phyloP scores from a whole-genome alignment of 1,139 yeast genomes.

The Geotrichum phurueaensis region DNA sequence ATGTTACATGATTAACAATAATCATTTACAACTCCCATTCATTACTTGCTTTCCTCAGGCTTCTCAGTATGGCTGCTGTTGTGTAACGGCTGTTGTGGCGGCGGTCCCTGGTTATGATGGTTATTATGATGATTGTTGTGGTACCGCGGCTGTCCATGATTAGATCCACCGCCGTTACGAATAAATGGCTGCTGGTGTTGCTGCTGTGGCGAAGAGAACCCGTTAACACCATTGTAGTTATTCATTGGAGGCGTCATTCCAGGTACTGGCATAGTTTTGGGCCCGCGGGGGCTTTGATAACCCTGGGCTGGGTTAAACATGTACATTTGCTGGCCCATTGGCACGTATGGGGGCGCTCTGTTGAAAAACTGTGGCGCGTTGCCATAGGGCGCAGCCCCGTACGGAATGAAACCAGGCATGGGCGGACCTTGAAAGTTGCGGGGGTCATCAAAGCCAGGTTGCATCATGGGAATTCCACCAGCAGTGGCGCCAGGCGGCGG shows the following conservation, averaged over 20 bases:
- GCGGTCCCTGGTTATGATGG: not conserved
- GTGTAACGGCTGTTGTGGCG: not conserved
- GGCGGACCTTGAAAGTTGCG: constrained; percentile 27
- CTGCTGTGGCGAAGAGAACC: constrained; percentile 14
- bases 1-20: not conserved
- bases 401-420: constrained; percentile 25
- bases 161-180: not conserved
- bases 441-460: constrained; percentile 25
- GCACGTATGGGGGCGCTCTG: constrained; percentile 23
- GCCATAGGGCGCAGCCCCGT: constrained; percentile 22
- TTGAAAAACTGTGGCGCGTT: constrained; percentile 23
- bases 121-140: constrained; percentile 1
- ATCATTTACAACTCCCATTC: not conserved
- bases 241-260: constrained; percentile 8
- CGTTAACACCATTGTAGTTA: not conserved
- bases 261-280: constrained; percentile 14
- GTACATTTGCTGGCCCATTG: constrained; percentile 13
- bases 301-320: constrained; percentile 14
- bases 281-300: constrained; percentile 15
- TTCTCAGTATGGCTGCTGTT: not conserved
- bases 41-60: not conserved
- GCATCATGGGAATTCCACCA: constrained; percentile 25
- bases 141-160: not conserved
- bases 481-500: constrained; percentile 20
- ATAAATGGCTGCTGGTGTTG: constrained; percentile 12